Conservation (phyloP, 192 early-diverging fungal genomes). For the Coemansia sp. region DNA sequence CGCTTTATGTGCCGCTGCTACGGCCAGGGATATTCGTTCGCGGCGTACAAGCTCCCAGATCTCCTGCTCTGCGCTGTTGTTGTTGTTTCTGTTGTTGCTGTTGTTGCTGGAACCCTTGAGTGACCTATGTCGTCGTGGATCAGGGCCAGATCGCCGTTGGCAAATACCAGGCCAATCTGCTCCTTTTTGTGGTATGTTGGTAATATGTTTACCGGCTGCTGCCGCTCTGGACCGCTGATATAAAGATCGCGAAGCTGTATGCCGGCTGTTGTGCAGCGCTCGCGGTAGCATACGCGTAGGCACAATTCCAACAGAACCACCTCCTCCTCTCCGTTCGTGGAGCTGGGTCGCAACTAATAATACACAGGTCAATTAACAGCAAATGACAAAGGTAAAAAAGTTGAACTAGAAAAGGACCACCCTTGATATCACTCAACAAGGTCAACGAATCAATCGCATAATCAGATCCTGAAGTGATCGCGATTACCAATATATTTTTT, state of each 20-base stretch:
- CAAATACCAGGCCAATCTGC: background rate
- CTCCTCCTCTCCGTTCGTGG: background rate
- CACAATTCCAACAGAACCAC: no score
- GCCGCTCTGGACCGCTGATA: background rate
- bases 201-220: background rate
- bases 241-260: slow-evolving; percentile 5
- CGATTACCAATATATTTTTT: no score
- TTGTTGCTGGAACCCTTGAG: background rate
- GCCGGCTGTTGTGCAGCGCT: slow-evolving; percentile 12
- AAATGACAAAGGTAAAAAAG: no score
- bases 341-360: background rate
- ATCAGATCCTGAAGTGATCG: no score
- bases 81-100: background rate
- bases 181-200: background rate
- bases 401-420: no score
- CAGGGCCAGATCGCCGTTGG: background rate
- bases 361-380: no score
- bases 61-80: background rate
- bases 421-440: no score
- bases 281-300: slow-evolving; percentile 13
- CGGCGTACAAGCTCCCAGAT: slow-evolving; percentile 8
- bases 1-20: background rate
- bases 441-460: no score
- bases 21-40: background rate
- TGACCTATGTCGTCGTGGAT: background rate